Conservation (phyloP, 2,329 filamentous ascomycete genomes). For the Proliferodiscus dingleyae region DNA sequence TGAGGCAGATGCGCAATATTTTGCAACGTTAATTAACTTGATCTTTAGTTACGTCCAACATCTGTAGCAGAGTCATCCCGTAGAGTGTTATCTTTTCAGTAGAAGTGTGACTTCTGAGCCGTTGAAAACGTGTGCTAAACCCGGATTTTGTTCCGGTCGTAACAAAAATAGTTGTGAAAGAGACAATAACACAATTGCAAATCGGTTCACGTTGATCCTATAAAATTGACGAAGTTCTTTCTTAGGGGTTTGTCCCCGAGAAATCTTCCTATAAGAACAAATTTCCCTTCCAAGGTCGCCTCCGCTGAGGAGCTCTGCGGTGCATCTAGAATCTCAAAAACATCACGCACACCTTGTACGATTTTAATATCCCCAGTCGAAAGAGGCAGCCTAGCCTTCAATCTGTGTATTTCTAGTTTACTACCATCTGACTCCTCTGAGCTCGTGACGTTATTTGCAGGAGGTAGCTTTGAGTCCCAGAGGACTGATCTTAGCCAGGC, state of each 20-base stretch:
- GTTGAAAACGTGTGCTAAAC: too few species aligned
- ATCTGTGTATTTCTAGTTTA: conserved; percentile 75
- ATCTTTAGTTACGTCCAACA: too few species aligned
- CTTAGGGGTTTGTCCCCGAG: conserved; percentile 48
- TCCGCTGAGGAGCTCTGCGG: conserved; percentile 21
- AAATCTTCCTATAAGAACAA: conserved; percentile 59
- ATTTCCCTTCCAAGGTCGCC: conserved; percentile 43
- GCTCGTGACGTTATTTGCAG: neutral
- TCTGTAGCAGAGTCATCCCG: too few species aligned
- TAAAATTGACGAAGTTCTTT: conserved; percentile 33
- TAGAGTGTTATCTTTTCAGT: too few species aligned
- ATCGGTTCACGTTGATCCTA: neutral
- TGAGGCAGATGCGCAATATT: too few species aligned
- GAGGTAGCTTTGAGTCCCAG: conserved; percentile 69
- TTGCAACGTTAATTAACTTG: too few species aligned
- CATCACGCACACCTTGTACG: conserved; percentile 85
- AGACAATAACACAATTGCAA: neutral
- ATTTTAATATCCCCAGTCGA: conserved; percentile 64
- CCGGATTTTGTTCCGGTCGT: too few species aligned
- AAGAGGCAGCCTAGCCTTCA: conserved; percentile 74
- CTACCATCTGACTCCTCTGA: conserved; percentile 11
- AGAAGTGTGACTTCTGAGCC: too few species aligned
- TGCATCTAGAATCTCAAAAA: conserved; percentile 83
- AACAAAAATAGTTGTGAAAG: too few species aligned
- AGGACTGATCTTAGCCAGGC: conserved; percentile 76